phyloP scores from a whole-genome alignment of 148 eudicot species.

The Silene latifolia region DNA sequence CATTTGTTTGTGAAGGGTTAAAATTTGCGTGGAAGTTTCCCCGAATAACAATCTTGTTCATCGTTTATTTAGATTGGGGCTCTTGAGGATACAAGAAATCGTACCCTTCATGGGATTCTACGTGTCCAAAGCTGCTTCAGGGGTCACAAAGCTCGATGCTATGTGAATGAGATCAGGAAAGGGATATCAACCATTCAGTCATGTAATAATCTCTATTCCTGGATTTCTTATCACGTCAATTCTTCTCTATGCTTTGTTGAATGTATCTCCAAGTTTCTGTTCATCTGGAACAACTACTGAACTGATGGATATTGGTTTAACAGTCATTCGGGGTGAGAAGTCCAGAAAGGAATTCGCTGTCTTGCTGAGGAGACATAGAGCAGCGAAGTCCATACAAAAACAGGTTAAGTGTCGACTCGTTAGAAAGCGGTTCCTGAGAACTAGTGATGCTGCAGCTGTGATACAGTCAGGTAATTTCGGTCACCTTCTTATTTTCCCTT shows the following conservation, averaged over 20 bases:
- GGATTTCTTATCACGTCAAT: neutral
- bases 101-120: conserved; percentile 82
- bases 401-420: conserved; percentile 40
- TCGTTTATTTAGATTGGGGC: conserved; percentile 58
- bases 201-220: conserved; percentile 44
- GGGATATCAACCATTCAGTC: conserved; percentile 76
- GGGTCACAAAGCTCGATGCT: conserved; percentile 81
- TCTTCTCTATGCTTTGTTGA: conserved; percentile 7
- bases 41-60: neutral
- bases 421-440: conserved; percentile 43
- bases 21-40: neutral
- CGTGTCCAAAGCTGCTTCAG: conserved; percentile 96
- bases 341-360: conserved; percentile 71
- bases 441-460: conserved; percentile 48
- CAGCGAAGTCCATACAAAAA: conserved; percentile 77
- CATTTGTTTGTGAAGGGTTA: neutral
- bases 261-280: neutral
- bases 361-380: conserved; percentile 63
- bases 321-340: conserved; percentile 89
- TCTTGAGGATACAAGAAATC: conserved; percentile 96
- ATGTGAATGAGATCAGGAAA: conserved; percentile 43
- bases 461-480: conserved; percentile 68
- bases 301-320: conserved; percentile 11
- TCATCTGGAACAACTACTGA: neutral
- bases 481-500: neutral